Conservation (phyloP, 2,329 filamentous ascomycete species). For the Xylaria polymorpha region DNA sequence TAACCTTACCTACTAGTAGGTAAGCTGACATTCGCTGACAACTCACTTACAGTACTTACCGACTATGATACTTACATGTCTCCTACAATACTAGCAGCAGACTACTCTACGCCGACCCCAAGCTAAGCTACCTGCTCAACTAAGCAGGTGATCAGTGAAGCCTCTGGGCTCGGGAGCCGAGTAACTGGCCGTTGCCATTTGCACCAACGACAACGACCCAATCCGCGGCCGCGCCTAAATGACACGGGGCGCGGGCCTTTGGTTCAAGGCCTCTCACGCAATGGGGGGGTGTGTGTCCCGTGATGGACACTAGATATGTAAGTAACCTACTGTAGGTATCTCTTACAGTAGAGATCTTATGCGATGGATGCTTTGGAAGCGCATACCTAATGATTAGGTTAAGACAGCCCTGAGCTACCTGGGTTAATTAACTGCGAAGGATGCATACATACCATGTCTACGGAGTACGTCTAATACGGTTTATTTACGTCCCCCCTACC, state of each 20-base stretch:
- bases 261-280: background rate
- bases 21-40: slow-evolving; percentile 19
- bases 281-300: background rate
- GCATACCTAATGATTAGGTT: too few relatives aligned
- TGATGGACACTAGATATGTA: slow-evolving; percentile 2
- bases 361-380: too few relatives aligned
- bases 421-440: background rate
- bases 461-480: slow-evolving; percentile 35
- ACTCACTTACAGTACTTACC: slow-evolving; percentile 3
- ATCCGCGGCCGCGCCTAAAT: slow-evolving; percentile 11
- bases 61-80: background rate
- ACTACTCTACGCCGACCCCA: background rate
- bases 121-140: slow-evolving; percentile 20
- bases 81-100: background rate
- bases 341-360: too few relatives aligned
- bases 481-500: background rate
- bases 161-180: slow-evolving; percentile 5
- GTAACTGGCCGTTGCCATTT: slow-evolving; percentile 9
- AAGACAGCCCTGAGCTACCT: background rate
- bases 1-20: background rate
- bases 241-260: background rate
- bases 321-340: too few relatives aligned
- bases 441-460: background rate
- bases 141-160: slow-evolving; percentile 22
- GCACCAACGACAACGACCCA: slow-evolving; percentile 10